Evolutionary conservation across 352 stramenopile genomes (phyloP).

Genomic region (Globisporangium sylvaticum): DNA sequence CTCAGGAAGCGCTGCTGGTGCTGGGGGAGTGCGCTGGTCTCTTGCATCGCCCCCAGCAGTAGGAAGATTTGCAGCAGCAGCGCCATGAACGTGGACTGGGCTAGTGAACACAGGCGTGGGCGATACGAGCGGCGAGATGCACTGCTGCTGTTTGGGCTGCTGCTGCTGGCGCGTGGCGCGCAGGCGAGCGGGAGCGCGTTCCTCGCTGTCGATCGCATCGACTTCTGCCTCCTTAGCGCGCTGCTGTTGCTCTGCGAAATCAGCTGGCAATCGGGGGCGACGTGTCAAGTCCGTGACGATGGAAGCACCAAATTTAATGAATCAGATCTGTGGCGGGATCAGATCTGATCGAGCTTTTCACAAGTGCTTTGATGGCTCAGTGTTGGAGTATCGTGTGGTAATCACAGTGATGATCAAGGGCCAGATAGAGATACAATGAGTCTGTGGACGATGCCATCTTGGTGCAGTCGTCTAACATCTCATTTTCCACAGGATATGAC

Average conservation of each 20-base stretch:
- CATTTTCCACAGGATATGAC: too few species aligned
- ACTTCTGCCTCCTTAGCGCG: neutral
- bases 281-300: neutral
- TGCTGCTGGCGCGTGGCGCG: neutral
- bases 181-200: neutral
- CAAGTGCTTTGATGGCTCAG: too few species aligned
- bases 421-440: too few species aligned
- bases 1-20: conserved; percentile 21
- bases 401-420: too few species aligned
- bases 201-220: neutral
- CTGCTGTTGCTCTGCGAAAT: neutral
- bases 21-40: conserved; percentile 3
- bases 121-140: neutral
- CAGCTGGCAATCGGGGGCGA: neutral
- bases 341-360: neutral
- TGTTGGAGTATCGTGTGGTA: too few species aligned
- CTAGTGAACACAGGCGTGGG: neutral
- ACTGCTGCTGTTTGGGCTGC: neutral
- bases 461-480: too few species aligned
- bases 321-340: neutral
- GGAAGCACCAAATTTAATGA: neutral
- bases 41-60: neutral
- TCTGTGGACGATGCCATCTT: too few species aligned
- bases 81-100: neutral
- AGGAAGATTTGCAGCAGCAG: neutral